phyloP scores from a whole-genome alignment of 1,139 yeast genomes.

The Diutina rugosa region DNA sequence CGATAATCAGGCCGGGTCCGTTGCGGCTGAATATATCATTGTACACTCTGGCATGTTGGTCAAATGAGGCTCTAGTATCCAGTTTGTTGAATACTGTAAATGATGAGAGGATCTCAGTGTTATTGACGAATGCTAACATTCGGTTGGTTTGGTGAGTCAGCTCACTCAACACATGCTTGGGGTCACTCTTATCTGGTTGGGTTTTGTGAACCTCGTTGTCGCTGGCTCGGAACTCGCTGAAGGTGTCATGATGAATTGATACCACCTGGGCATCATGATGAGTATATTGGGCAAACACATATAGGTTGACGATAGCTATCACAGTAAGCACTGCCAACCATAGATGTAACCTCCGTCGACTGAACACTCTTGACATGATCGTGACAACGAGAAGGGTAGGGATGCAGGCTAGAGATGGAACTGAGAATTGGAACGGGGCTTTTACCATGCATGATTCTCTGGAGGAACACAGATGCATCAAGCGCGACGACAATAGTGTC shows the following conservation, averaged over 20 bases:
- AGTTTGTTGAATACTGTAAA: neutral
- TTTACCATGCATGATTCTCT: neutral
- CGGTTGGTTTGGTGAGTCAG: neutral
- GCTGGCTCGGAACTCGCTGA: neutral
- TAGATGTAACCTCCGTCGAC: neutral
- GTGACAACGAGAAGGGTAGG: neutral
- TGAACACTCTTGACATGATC: neutral
- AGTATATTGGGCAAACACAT: neutral
- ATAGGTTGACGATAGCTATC: neutral
- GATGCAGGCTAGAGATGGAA: neutral
- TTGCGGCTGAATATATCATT: neutral
- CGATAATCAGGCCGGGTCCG: neutral
- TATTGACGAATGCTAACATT: neutral
- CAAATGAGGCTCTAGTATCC: neutral
- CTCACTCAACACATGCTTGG: neutral
- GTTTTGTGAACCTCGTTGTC: neutral
- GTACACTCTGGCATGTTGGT: neutral
- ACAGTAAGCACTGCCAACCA: neutral
- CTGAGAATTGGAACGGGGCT: neutral
- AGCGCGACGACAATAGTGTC: neutral
- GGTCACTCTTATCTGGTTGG: neutral
- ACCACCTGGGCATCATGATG: neutral
- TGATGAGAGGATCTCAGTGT: neutral
- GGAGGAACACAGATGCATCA: neutral
- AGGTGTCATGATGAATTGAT: neutral